These are phyloP conservation scores for Phytophthora sp. DNA, from an alignment of 352 stramenopile genomes.

Conservation along the genomic window DNA sequence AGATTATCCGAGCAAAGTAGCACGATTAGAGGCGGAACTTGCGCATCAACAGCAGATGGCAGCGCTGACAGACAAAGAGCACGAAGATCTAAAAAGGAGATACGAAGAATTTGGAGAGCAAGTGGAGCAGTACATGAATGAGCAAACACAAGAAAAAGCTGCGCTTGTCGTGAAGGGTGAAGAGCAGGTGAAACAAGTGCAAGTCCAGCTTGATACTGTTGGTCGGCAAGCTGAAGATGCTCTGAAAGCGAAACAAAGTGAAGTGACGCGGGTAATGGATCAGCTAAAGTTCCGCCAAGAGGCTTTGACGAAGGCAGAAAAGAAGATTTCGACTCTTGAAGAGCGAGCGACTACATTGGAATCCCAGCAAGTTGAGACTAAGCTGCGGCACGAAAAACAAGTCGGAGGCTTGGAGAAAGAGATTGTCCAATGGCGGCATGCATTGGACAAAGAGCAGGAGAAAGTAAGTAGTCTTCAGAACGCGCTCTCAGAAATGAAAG, in stretches of 20 bases:
- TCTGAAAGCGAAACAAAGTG: conserved; percentile 59
- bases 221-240: conserved; percentile 45
- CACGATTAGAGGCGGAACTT: conserved; percentile 59
- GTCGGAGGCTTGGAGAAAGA: conserved; percentile 61
- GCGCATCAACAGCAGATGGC: conserved; percentile 41
- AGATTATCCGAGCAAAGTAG: conserved; percentile 56
- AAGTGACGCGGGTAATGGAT: conserved; percentile 52
- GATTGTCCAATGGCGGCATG: conserved; percentile 43
- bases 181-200: conserved; percentile 40
- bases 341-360: conserved; percentile 40
- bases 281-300: conserved; percentile 72
- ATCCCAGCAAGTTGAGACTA: conserved; percentile 46
- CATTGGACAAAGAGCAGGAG: conserved; percentile 63
- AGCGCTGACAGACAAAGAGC: conserved; percentile 46
- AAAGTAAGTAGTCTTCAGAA: conserved; percentile 36
- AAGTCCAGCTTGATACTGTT: conserved; percentile 43
- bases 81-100: conserved; percentile 61
- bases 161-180: conserved; percentile 37
- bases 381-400: conserved; percentile 45
- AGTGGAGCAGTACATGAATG: conserved; percentile 77
- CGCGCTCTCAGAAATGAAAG: conserved; percentile 35
- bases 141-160: conserved; percentile 62
- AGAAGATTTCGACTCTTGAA: conserved; percentile 51
- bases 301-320: conserved; percentile 50
- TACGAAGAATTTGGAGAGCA: conserved; percentile 80